Conservation (phyloP, 2,329 filamentous ascomycete species). For the Talaromyces islandicus region DNA sequence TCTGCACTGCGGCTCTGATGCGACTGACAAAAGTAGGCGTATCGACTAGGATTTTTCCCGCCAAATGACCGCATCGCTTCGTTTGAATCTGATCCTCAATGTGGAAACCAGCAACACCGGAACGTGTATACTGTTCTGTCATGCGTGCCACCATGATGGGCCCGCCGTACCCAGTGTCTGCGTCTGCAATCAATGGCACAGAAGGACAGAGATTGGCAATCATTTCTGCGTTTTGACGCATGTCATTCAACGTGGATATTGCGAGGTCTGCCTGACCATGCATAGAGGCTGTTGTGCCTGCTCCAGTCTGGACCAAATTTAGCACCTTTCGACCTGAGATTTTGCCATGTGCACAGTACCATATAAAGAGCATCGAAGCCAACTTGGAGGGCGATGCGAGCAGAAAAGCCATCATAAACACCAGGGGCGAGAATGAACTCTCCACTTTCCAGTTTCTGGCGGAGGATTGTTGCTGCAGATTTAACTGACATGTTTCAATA, state of each 20-base stretch:
- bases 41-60: conserved; percentile 25
- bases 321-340: neutral
- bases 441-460: neutral
- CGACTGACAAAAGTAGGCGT: neutral
- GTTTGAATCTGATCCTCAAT: conserved; percentile 46
- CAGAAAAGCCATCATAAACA: conserved; percentile 47
- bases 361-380: conserved; percentile 49
- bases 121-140: conserved; percentile 32
- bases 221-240: conserved; percentile 58
- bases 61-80: conserved; percentile 38
- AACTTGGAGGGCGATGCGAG: conserved; percentile 42
- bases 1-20: neutral
- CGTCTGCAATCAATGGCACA: conserved; percentile 55
- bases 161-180: conserved; percentile 48
- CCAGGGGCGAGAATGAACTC: conserved; percentile 41
- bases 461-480: neutral
- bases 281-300: conserved; percentile 55
- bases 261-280: conserved; percentile 60
- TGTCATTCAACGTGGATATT: conserved; percentile 56
- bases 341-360: conserved; percentile 24
- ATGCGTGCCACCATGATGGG: neutral
- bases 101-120: conserved; percentile 47
- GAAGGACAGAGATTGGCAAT: conserved; percentile 53
- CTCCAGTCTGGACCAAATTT: conserved; percentile 37
- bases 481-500: neutral